Base-by-base conservation (phyloP, 2,329 filamentous ascomycete species). In the Hortaea werneckii region DNA sequence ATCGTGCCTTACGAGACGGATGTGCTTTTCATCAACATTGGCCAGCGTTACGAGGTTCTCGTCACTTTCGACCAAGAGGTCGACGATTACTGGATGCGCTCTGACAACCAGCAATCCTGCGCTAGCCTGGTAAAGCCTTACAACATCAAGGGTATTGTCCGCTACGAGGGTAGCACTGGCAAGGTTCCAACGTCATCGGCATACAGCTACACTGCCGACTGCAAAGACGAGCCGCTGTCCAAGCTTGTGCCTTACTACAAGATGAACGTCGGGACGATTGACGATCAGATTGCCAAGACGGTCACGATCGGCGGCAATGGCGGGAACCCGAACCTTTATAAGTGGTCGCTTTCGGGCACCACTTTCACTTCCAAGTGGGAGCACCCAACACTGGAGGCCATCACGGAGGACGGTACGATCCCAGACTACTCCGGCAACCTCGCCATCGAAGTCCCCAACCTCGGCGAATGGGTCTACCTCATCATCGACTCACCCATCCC, bases 31-130 rank as follows among this genome's bases (percentile, higher is more conserved):
- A 51, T 73, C 11, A 65, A 56, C 12, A 67, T 70, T 29, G 68
- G 65, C n/a, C 69, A 73, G 51, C 64, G 70, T 3, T 71, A 72
- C 61, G 69, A 73, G 41, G 67, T 72, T 6, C 57, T 73, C 43
- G 64, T 73, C 54, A 65, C 57, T 11, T 66, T 69, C 42, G 68
- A 70, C 49, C 67, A 71, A 50, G 61, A 66, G 1, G 53, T 58
- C 1, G 66, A 58, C 38, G 67, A 60, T 49, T 72, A 71, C 55
- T 73, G 70, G 69, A 66, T 73, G 52, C 63, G 69, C 4, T 66
- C 70, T 1, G 59, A 65, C 38, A 66, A 64, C 20, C 67, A 69
- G 47, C 59, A 63, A 2, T 57, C 65, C 7, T 71, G 68, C 53
- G 57, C 43, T 11, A 35, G 56, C 9, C 57, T 61, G 43, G 61